Percentiles rank a stretch among this genome's conserved stretches.
These are phyloP conservation scores for Colletotrichum godetiae DNA, from an alignment of 2,329 filamentous ascomycete genomes.

Conservation along the genomic window DNA sequence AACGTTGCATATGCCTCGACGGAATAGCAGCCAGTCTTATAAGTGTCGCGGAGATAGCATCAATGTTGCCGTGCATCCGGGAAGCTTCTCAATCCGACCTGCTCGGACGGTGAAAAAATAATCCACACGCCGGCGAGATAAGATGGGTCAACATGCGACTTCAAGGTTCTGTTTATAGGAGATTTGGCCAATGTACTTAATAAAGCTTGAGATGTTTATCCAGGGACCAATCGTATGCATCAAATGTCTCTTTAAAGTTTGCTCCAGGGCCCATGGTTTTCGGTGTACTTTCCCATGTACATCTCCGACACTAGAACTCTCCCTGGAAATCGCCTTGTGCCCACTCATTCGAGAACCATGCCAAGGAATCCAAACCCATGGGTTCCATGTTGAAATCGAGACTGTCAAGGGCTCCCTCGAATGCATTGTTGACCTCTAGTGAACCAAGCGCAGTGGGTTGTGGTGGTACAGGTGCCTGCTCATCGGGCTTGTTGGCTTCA, in stretches of 20 bases:
- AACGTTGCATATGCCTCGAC: not conserved
- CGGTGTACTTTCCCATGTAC: not conserved
- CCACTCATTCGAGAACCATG: conserved; percentile 35
- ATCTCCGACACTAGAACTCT: conserved; percentile 3
- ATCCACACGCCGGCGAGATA: not conserved
- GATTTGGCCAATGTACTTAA: not conserved
- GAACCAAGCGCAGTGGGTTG: conserved; percentile 46
- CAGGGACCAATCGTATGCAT: not conserved
- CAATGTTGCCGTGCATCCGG: not conserved
- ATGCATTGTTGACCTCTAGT: conserved; percentile 61
- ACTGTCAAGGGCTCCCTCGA: conserved; percentile 60
- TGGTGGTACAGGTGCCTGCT: conserved; percentile 8
- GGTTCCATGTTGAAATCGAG: conserved; percentile 58
- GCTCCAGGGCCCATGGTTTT: not conserved
- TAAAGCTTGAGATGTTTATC: not conserved
- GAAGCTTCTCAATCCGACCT: not conserved
- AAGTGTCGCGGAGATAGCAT: not conserved
- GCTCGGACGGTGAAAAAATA: not conserved
- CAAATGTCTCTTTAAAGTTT: not conserved
- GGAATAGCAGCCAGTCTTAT: too few relatives aligned
- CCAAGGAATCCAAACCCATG: conserved; percentile 51
- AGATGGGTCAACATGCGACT: not conserved
- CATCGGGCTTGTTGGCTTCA: conserved; percentile 23
- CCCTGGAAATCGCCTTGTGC: conserved; percentile 27
- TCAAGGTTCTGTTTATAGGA: not conserved